These are phyloP conservation scores for Brassica napus DNA, from an alignment of 345 rosid species.

Conservation along the genomic window Da-Ae NC_063450.1:50212501-50213000, in stretches of 20 bases:
- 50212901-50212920: conserved; percentile 7
- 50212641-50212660: not conserved
- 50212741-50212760: not conserved
- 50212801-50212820: not conserved
- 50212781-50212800: not conserved
- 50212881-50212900: not conserved
- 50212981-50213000: conserved; percentile 17
- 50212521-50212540: not conserved
- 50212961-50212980: conserved; percentile 2
- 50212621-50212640: not conserved
- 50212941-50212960: conserved; percentile 7
- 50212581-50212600: not conserved
- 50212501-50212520: not conserved
- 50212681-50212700: conserved; percentile 6
- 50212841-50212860: conserved; percentile 2
- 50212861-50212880: not conserved
- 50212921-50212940: conserved; percentile 26
- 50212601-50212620: not conserved
- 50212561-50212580: not conserved
- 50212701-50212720: conserved; percentile 1
- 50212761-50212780: not conserved
- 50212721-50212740: not conserved
- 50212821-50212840: not conserved
- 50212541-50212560: not conserved
- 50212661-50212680: not conserved